Evolutionary conservation across 345 rosid genomes (phyloP).

Genomic region (Populus davidiana): DNA sequence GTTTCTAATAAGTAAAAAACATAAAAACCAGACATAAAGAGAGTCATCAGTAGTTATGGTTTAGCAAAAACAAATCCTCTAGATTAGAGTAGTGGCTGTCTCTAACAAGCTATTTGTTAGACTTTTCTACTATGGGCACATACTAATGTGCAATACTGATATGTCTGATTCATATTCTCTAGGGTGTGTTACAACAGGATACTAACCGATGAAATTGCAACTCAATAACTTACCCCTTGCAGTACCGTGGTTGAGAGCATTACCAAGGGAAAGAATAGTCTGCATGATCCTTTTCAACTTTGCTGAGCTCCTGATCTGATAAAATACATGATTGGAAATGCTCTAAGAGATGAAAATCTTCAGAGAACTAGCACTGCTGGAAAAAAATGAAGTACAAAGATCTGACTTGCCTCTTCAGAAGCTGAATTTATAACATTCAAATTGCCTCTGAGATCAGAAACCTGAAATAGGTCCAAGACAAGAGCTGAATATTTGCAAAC

Average conservation of each 20-base stretch:
- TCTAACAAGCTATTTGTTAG: background rate
- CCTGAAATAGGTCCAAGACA: constrained; percentile 42
- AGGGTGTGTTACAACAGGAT: background rate
- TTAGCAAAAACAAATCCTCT: background rate
- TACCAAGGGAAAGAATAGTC: constrained; percentile 80
- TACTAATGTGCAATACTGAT: background rate
- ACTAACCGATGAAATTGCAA: constrained; percentile 3
- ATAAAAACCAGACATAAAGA: background rate
- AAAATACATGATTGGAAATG: constrained; percentile 15
- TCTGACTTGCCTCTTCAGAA: constrained; percentile 65
- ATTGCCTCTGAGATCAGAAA: constrained; percentile 65
- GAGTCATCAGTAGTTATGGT: background rate
- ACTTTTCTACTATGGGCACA: background rate
- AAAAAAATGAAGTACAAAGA: constrained; percentile 17
- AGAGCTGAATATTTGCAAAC: constrained; percentile 1
- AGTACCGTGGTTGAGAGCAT: constrained; percentile 87
- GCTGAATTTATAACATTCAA: constrained; percentile 58
- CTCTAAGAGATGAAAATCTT: constrained; percentile 16
- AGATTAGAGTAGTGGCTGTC: background rate
- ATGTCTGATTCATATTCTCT: background rate
- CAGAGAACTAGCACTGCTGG: constrained; percentile 9
- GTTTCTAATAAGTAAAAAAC: background rate
- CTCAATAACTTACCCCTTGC: constrained; percentile 63
- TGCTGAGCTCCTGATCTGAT: constrained; percentile 61
- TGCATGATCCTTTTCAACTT: constrained; percentile 85